A percentile compares a stretch with the other conserved stretches of the same genome.
These are phyloP conservation scores for Fragilariopsis cylindrus DNA, from an alignment of 108 stramenopile species.

Conservation along the genomic window DNA sequence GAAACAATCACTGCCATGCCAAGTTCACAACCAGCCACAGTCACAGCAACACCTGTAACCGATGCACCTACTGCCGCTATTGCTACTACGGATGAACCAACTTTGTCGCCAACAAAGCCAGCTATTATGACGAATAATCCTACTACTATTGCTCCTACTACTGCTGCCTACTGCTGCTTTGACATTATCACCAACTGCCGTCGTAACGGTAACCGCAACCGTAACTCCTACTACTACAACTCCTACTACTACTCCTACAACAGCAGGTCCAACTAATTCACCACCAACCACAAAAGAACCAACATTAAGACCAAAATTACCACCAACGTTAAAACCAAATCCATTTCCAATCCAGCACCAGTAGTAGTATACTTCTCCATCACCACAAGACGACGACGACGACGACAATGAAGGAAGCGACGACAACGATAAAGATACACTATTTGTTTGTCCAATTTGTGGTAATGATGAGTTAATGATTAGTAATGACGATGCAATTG, in stretches of 20 bases:
- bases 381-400: not conserved
- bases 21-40: not conserved
- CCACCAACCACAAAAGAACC: constrained; percentile 5
- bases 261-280: not conserved
- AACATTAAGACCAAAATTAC: not conserved
- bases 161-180: not conserved
- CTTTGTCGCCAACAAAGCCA: not conserved
- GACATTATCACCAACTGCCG: not conserved
- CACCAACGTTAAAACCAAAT: not conserved
- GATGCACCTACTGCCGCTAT: not conserved
- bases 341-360: constrained; percentile 4
- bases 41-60: not conserved
- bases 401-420: not conserved
- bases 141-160: not conserved
- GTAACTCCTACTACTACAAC: not conserved
- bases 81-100: not conserved
- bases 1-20: not conserved
- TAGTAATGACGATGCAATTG: not conserved
- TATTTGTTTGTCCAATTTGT: constrained; percentile 13
- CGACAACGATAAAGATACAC: not conserved
- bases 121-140: not conserved
- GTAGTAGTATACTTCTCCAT: not conserved
- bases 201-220: not conserved
- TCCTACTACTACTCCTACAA: not conserved
- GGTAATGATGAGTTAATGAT: not conserved